These are phyloP conservation scores for Radiomyces spectabilis DNA, from an alignment of 192 early-diverging fungal genomes.

Conservation along the genomic window DNA sequence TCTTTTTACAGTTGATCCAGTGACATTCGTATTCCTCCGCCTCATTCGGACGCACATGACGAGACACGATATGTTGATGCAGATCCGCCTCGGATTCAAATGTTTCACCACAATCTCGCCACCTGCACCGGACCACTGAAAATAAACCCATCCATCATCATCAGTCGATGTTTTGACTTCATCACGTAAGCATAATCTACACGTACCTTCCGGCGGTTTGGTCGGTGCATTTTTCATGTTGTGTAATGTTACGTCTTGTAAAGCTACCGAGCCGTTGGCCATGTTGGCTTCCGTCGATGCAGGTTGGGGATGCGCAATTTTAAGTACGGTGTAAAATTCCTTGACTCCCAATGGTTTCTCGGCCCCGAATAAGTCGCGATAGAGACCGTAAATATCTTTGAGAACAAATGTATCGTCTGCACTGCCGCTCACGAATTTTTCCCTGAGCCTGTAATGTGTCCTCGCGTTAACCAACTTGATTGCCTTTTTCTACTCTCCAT, in stretches of 20 bases:
- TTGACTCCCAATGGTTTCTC: slow-evolving; percentile 24
- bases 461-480: background rate
- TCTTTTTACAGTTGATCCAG: slow-evolving; percentile 42
- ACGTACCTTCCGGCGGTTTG: slow-evolving; percentile 7
- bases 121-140: background rate
- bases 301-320: slow-evolving; percentile 26
- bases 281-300: slow-evolving; percentile 4
- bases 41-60: too few species aligned
- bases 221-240: slow-evolving; percentile 17
- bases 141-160: background rate
- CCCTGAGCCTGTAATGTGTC: slow-evolving; percentile 40
- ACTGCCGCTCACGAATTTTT: slow-evolving; percentile 29
- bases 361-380: slow-evolving; percentile 32
- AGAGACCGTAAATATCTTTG: slow-evolving; percentile 32
- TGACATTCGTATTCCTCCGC: slow-evolving; percentile 40
- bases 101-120: too few species aligned
- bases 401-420: slow-evolving; percentile 27
- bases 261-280: background rate
- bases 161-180: background rate
- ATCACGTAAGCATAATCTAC: background rate
- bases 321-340: slow-evolving; percentile 25
- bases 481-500: too few species aligned
- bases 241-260: slow-evolving; percentile 7
- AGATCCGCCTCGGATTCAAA: background rate
- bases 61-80: too few species aligned